Base-by-base conservation (phyloP, 2,329 filamentous ascomycete genomes). In the Paecilomyces niveus region DNA sequence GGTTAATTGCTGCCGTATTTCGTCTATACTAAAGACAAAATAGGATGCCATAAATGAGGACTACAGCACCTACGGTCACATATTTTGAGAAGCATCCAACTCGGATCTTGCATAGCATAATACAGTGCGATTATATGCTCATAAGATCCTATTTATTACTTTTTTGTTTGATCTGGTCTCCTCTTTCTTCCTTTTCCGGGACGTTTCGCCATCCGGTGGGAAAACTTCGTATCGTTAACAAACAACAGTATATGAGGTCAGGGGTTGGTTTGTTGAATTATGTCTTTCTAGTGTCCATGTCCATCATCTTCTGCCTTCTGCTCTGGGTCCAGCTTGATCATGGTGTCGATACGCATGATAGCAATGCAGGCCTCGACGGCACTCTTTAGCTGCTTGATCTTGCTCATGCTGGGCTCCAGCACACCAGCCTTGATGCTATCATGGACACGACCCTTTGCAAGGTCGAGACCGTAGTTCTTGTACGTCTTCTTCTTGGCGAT, bases 291-390 rank as follows among this genome's bases (percentile, higher is more conserved):
- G 79, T 96, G 91, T 57, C 88, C 91, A 77, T 95, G 90, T 58
- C 90, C 92, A 70, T 94, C 90, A 78, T 96, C 84, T 70, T 86
- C 84, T 49, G 79, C 81, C 71, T 84, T 83, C 80, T 88, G 84
- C 81, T 97, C 92, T 18, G 92, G 92, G 81, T 99, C 94, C 76
- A 99, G 80, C 82, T 96, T 96, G 79, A 99, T 97, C 77, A 99
- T 83, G 64, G 94, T 97, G 80, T 99, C 94, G 73, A 99, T 99
- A 70, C 94, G 86, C 94, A 99, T 97, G 74, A 99, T 97, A 72
- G 92, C 90, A 76, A 99, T 96, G 77, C 94, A 97, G 57, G 94
- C 94, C 80, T 99, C 94, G 54, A 99, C 94, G 29, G 94, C 94
- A 77, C 89, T 95, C 88, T 99, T 99, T 72, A 99, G 82, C 82